Evolutionary conservation across 2,329 filamentous ascomycete species (phyloP), one percentile per base, ranked within the genome.

Genomic region (Aspergillus fumigatus): DNA sequence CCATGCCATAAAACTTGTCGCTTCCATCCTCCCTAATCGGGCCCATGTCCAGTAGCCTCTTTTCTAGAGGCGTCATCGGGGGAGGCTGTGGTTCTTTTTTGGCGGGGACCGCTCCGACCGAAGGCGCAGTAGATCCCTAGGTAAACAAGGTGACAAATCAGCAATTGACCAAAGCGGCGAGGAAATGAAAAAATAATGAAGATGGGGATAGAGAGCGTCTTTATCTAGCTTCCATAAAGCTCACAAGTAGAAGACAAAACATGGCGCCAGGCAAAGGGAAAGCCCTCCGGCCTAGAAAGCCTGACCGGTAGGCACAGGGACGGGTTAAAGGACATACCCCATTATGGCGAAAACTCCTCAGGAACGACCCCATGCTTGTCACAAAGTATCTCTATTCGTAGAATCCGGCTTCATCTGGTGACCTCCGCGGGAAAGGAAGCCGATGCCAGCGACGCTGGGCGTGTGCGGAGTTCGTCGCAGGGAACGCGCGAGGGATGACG

Each of bases 1-100:
- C 94, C 73, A 97, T 88, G 17, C 94, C 94, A 77, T 95, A 97
- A 79, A 96, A 99, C 79, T 96, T 96, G 79, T 97, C 94, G 72
- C 90, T 96, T 53, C 94, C 94, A 75, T 97, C 92, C 64, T 83
- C 80, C 68, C 91, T 86, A 64, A 95, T 78, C 2, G 92, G 86
- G 3, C 92, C 92, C 57, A 90, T 86, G 74, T 90, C 88, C 66
- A 86, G 83, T 32, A 99, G 82, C 81, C 95, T 88, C 79, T 91
- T 86, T 75, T 88, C 84, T 35, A 88, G 72, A 45, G 83, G 82
- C 48, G 83, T 86, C 54, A 80, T 77, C 62, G 80, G 77, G 35
- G 79, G 80, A 63, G 80, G 78, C 70, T 82, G 80, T 57, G 79
- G 75, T 64, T 87, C 84, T 68, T 84, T 86, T 75, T 86, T 87